Conservation (phyloP, 1,284 basidiomycete species). For the Hypsizygus ulmarius region DNA sequence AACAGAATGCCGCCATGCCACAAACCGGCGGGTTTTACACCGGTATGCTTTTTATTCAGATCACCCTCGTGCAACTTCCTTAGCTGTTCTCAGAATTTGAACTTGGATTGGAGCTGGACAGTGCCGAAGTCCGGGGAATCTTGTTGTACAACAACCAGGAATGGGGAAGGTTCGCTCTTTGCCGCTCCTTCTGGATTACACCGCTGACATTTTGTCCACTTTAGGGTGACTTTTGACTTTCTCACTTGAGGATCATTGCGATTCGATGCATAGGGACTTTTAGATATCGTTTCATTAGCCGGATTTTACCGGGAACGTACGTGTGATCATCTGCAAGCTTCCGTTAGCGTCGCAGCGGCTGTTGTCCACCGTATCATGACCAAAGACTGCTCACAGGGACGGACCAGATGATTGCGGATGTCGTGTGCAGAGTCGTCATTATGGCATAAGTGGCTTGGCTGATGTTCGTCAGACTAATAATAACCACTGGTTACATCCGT, state of each 20-base stretch:
- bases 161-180: conserved; percentile 62
- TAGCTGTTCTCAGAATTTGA: conserved; percentile 60
- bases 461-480: conserved; percentile 1
- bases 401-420: conserved; percentile 2
- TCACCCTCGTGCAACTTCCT: conserved; percentile 6
- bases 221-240: conserved; percentile 58
- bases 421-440: conserved; percentile 6
- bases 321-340: conserved; percentile 15
- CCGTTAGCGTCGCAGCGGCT: conserved; percentile 14
- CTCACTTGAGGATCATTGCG: conserved; percentile 32
- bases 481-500: not conserved
- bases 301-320: conserved; percentile 13
- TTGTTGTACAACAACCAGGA: conserved; percentile 69
- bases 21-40: conserved; percentile 71
- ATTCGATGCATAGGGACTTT: conserved; percentile 11
- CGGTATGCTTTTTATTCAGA: conserved; percentile 41
- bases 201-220: conserved; percentile 7
- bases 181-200: conserved; percentile 30
- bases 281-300: conserved; percentile 10
- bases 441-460: conserved; percentile 1
- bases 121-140: conserved; percentile 77
- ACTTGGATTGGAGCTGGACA: conserved; percentile 76
- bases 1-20: conserved; percentile 55
- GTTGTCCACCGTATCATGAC: not conserved
- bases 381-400: too few species aligned